phyloP scores from a whole-genome alignment of 1,284 basidiomycete species.

The Cryptococcus floricola region DNA sequence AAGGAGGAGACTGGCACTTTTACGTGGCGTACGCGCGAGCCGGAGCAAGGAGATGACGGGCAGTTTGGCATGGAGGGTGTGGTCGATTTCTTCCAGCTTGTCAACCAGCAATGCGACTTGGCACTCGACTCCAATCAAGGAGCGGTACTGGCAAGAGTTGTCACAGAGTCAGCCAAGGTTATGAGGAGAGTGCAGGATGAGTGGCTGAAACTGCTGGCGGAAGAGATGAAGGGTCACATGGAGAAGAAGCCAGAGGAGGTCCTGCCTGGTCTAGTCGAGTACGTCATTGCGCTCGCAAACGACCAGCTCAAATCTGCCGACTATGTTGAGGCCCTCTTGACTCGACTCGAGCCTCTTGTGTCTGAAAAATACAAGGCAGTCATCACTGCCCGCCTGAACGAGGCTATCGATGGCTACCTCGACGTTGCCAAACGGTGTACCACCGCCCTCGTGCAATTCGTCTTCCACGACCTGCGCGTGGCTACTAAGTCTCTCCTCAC shows the following conservation, averaged over 20 bases:
- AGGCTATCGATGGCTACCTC: conserved; percentile 95
- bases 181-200: conserved; percentile 87
- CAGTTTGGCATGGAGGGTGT: conserved; percentile 89
- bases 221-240: conserved; percentile 80
- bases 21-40: conserved; percentile 73
- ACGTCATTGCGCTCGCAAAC: conserved; percentile 96
- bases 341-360: conserved; percentile 83
- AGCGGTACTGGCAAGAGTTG: conserved; percentile 83
- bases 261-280: conserved; percentile 85
- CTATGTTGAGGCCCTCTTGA: conserved; percentile 79
- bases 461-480: conserved; percentile 91
- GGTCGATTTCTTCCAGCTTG: conserved; percentile 95
- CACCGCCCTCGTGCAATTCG: conserved; percentile 85
- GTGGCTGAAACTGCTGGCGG: conserved; percentile 79
- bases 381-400: conserved; percentile 84
- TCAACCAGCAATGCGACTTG: conserved; percentile 94
- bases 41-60: conserved; percentile 83
- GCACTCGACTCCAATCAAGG: conserved; percentile 95
- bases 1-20: conserved; percentile 85
- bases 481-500: conserved; percentile 83
- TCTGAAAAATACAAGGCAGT: conserved; percentile 82
- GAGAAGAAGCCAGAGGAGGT: conserved; percentile 82
- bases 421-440: conserved; percentile 97
- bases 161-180: conserved; percentile 81
- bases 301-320: conserved; percentile 97